These are phyloP conservation scores for Stephanodiscus minutulus DNA, from an alignment of 108 stramenopile species.

Conservation along the genomic window DNA sequence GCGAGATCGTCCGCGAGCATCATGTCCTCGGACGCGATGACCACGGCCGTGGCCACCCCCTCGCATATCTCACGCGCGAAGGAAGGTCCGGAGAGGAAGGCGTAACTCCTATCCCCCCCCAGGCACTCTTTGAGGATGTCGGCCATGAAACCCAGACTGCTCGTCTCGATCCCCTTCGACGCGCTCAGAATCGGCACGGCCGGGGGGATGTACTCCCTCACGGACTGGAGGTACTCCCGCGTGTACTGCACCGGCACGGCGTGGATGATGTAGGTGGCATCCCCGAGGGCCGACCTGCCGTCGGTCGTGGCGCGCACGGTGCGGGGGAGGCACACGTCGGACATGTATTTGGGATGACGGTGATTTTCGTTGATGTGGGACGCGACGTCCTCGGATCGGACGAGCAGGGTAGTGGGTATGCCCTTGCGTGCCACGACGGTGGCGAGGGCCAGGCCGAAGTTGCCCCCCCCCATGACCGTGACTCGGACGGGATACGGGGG, in stretches of 20 bases:
- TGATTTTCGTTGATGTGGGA: slow-evolving; percentile 83
- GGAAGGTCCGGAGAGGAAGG: slow-evolving; percentile 93
- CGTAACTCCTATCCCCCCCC: slow-evolving; percentile 87
- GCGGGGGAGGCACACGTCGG: slow-evolving; percentile 68
- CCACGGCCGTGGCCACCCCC: slow-evolving; percentile 93
- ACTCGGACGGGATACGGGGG: slow-evolving; percentile 61
- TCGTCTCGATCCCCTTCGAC: slow-evolving; percentile 94
- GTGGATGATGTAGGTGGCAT: slow-evolving; percentile 95
- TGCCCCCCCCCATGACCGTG: slow-evolving; percentile 94
- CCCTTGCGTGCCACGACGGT: slow-evolving; percentile 78
- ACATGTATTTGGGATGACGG: slow-evolving; percentile 89
- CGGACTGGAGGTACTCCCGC: slow-evolving; percentile 70
- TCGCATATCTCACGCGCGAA: slow-evolving; percentile 96
- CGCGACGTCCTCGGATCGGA: slow-evolving; percentile 79
- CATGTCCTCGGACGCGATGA: slow-evolving; percentile 92
- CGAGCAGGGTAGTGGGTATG: slow-evolving; percentile 84
- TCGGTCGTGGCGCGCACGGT: slow-evolving; percentile 85
- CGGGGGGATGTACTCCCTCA: slow-evolving; percentile 70
- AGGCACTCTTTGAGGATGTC: slow-evolving; percentile 88
- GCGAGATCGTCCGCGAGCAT: slow-evolving; percentile 89
- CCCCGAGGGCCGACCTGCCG: slow-evolving; percentile 70
- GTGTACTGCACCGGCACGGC: slow-evolving; percentile 95
- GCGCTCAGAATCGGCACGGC: slow-evolving; percentile 77
- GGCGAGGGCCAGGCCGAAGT: slow-evolving; percentile 94
- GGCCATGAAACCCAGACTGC: slow-evolving; percentile 91